phyloP scores from a whole-genome alignment of 2,329 filamentous ascomycete genomes.

The Fusarium beomiforme region DNA sequence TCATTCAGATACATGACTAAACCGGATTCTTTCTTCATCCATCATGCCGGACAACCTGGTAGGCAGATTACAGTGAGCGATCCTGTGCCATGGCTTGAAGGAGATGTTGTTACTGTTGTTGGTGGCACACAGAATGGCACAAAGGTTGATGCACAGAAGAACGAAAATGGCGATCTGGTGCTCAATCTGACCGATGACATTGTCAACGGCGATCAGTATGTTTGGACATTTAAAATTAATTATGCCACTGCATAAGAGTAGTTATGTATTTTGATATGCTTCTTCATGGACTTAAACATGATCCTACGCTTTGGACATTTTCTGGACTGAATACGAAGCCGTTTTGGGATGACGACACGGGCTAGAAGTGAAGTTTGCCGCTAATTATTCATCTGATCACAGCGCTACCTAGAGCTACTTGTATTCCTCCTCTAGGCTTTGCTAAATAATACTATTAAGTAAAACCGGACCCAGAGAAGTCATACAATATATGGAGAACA shows the following conservation, averaged over 20 bases:
- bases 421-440: too few relatives aligned
- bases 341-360: too few relatives aligned
- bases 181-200: background rate
- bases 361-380: too few relatives aligned
- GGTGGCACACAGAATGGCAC: background rate
- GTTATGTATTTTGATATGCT: too few relatives aligned
- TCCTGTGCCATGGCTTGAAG: background rate
- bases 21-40: background rate
- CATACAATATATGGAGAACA: too few relatives aligned
- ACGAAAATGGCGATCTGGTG: background rate
- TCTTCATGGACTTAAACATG: too few relatives aligned
- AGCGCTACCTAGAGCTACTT: too few relatives aligned
- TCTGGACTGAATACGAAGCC: too few relatives aligned
- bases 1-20: background rate
- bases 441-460: too few relatives aligned
- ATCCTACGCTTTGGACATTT: too few relatives aligned
- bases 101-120: background rate
- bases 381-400: too few relatives aligned
- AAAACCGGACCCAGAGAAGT: too few relatives aligned
- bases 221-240: background rate
- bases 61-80: background rate
- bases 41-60: background rate
- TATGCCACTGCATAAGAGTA: background rate
- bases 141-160: background rate
- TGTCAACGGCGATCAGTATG: background rate